Evolutionary conservation across 2,329 filamentous ascomycete genomes (phyloP).

Genomic region (Fusarium irregulare): DNA sequence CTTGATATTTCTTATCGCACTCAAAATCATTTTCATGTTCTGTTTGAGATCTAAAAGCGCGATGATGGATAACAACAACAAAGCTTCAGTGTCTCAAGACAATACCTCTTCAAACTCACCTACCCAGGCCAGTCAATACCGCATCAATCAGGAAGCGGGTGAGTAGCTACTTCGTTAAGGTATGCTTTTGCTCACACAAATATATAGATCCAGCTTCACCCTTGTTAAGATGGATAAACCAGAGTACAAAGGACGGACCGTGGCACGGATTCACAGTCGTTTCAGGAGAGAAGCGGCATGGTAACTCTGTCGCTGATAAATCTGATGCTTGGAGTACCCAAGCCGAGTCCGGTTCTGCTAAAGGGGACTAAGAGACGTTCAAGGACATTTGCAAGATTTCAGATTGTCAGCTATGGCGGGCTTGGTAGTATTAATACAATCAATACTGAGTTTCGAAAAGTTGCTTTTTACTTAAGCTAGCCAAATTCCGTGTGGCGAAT

Average conservation of each 20-base stretch:
- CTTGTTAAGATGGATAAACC: background rate
- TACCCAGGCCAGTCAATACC: too few species aligned
- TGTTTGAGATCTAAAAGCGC: too few species aligned
- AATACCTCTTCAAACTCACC: too few species aligned
- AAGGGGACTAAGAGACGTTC: too few species aligned
- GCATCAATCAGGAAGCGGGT: too few species aligned
- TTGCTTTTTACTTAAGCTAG: too few species aligned
- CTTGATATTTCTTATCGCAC: background rate
- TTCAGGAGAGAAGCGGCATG: accelerated
- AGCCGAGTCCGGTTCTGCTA: background rate
- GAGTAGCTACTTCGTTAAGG: too few species aligned
- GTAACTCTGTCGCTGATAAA: accelerated
- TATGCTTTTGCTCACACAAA: accelerated
- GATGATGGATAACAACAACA: background rate
- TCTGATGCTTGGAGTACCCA: background rate
- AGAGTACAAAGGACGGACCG: background rate
- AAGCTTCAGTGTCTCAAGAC: too few species aligned
- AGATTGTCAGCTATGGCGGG: too few species aligned
- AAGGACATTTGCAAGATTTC: too few species aligned
- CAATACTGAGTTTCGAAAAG: too few species aligned
- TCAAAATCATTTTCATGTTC: background rate
- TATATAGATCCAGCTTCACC: background rate
- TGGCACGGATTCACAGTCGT: background rate
- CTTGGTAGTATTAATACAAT: too few species aligned
- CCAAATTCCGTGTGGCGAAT: background rate